Conservation (phyloP, 23 red algal species). For the Gracilaria vermiculophylla region DNA sequence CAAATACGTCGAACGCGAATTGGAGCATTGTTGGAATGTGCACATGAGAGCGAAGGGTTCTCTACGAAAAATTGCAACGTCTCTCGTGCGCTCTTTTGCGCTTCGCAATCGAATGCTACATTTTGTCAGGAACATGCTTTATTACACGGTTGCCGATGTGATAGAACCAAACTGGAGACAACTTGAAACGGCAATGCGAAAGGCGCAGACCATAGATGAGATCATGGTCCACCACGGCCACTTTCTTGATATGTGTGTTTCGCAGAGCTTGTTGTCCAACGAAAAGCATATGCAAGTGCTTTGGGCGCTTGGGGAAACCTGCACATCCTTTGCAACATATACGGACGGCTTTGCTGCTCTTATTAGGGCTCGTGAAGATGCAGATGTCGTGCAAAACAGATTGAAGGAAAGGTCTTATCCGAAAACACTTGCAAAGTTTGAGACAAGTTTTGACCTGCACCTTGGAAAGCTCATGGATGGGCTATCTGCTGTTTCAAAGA, state of each 20-base stretch:
- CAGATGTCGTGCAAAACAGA: slow-evolving; percentile 7
- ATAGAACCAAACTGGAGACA: slow-evolving; percentile 73
- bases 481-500: slow-evolving; percentile 36
- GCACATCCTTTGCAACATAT: slow-evolving; percentile 67
- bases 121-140: slow-evolving; percentile 74
- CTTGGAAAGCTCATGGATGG: slow-evolving; percentile 51
- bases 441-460: slow-evolving; percentile 56
- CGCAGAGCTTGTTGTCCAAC: slow-evolving; percentile 73
- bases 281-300: slow-evolving; percentile 44
- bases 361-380: background rate
- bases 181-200: slow-evolving; percentile 21
- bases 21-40: slow-evolving; percentile 65
- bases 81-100: slow-evolving; percentile 47
- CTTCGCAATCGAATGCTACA: slow-evolving; percentile 81
- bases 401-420: slow-evolving; percentile 16
- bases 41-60: slow-evolving; percentile 17
- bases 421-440: slow-evolving; percentile 46
- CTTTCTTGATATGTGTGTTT: slow-evolving; percentile 72
- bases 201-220: slow-evolving; percentile 66
- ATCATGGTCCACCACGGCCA: slow-evolving; percentile 53
- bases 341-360: slow-evolving; percentile 2
- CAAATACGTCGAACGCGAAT: slow-evolving; percentile 67
- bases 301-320: slow-evolving; percentile 34
- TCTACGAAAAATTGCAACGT: background rate
- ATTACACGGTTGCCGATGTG: slow-evolving; percentile 67